Evolutionary conservation across 2,329 filamentous ascomycete species (phyloP), one percentile per base, ranked within the genome.

Genomic region (Hymenoscyphus fraxineus): DNA sequence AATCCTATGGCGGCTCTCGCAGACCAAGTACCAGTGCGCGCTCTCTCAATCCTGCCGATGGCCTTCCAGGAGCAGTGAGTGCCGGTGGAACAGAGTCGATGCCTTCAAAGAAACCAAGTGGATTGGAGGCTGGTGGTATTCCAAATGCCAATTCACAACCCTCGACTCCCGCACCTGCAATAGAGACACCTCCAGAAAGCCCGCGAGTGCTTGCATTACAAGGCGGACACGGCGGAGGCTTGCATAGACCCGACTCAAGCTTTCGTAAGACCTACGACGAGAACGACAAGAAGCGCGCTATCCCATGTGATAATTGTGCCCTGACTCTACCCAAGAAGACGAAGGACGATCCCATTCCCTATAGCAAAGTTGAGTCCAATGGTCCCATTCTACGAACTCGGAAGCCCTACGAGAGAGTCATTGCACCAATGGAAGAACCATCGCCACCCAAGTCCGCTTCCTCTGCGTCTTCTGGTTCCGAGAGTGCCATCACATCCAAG

Each of bases 251-350:
- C 64, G 85, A 88, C 65, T 85, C 85, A 31, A 84, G 82, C 73
- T 88, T 88, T 69, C 80, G 81, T 64, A 82, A 82, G 71, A 88
- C 86, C 0, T 88, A 88, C 68, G 85, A 88, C 69, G 85, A 88
- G 66, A 83, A 83, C n/a, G 85, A 86, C 32, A 87, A 84, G 55
- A 85, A 83, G 74, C 83, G 84, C 64, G 85, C 86, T 61, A 84
- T 82, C 7, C 86, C 87, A 27, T 90, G 87, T 73, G 85, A 88
- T 67, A 90, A 89, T 75, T 90, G 87, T 73, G 86, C 87, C 64
- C 81, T 90, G 71, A 89, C 86, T 0, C 76, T 90, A 7, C 87
- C 87, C 0, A 80, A 80, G 69, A 78, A 79, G 59, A 74, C 75
- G 27, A 75, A 75, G 61, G 75, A 77, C 13, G 65, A 69, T 38